Base-by-base conservation (phyloP, 148 eudicot species). In the Amaranthus palmeri region DNA sequence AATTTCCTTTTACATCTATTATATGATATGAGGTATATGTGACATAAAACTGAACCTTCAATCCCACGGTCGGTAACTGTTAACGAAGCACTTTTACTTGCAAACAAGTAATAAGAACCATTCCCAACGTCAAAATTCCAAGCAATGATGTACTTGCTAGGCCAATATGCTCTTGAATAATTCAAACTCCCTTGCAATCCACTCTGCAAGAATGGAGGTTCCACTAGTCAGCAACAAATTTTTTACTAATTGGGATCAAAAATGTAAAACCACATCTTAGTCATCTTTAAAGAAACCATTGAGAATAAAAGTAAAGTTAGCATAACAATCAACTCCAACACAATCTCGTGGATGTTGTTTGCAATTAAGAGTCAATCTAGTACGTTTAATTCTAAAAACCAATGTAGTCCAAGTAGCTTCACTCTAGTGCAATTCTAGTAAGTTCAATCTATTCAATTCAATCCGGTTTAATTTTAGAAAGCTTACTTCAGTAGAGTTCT, bases 161-260 rank as follows among this genome's bases (percentile, higher is more conserved):
- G 96, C 97, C 97, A 95, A 77, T 86, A 95, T 67, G 98, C 98
- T 81, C 88, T 86, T 48, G 83, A 85, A 74, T 73, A 72, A 15
- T 68, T 62, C 75, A 91, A 79, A 77, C 71, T 78, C 77, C 86
- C 92, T 84, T 83, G 86, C 82, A 86, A 68, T 13, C 14, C 72
- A 68, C 49, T 71, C 86, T 80, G 68, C 65, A 74, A 74, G 11
- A 54, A 48, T 40, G 42, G 14, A 53, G 40, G 18, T 43, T 18
- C 17, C 41, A 8, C 13, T 8, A 42, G 13, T 18, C 47, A 54
- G 25, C 48, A 54, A 61, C 46, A 60, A 18, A 53, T 56, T 25
- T 46, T 9, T 44, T 18, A n/a, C 7, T 42, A 40, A 15, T 15
- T 67, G 0, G 1, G 8, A 43, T 4, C 47, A 1, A n/a, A 54